These are phyloP conservation scores for Elsinoe arachidis DNA, from an alignment of 2,329 filamentous ascomycete genomes.

Conservation along the genomic window DNA sequence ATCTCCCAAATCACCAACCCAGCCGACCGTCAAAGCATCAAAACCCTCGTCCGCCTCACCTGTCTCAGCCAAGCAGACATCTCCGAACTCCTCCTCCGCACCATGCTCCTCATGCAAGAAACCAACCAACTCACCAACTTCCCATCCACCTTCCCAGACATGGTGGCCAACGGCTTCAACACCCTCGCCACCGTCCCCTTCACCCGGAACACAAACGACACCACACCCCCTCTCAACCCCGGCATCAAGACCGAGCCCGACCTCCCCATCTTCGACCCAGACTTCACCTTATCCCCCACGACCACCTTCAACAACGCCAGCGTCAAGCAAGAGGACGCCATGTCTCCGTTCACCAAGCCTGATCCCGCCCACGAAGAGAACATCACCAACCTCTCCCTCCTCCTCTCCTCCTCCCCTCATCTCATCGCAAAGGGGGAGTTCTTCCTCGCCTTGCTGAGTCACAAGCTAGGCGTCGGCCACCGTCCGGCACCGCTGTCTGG, in stretches of 20 bases:
- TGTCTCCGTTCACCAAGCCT: neutral
- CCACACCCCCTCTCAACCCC: neutral
- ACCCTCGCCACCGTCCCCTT: neutral
- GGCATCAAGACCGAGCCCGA: neutral
- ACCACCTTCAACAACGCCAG: neutral
- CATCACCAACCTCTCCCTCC: constrained; percentile 2
- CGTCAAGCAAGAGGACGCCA: neutral
- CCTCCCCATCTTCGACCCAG: neutral
- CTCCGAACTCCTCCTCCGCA: constrained; percentile 3
- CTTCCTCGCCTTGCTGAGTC: neutral
- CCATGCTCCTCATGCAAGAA: constrained; percentile 4
- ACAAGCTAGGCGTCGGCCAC: neutral
- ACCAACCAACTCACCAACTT: neutral
- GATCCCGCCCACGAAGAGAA: neutral
- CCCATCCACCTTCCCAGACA: neutral
- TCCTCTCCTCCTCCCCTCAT: neutral
- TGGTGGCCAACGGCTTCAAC: neutral
- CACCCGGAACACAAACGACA: neutral
- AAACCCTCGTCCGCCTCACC: neutral
- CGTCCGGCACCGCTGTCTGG: neutral
- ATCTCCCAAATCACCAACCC: neutral
- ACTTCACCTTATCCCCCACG: neutral
- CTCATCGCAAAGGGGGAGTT: neutral
- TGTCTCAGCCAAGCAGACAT: neutral
- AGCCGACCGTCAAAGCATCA: neutral